Evolutionary conservation across 2,329 filamentous ascomycete genomes (phyloP).

Genomic region (Aspergillus transmontanensis): DNA sequence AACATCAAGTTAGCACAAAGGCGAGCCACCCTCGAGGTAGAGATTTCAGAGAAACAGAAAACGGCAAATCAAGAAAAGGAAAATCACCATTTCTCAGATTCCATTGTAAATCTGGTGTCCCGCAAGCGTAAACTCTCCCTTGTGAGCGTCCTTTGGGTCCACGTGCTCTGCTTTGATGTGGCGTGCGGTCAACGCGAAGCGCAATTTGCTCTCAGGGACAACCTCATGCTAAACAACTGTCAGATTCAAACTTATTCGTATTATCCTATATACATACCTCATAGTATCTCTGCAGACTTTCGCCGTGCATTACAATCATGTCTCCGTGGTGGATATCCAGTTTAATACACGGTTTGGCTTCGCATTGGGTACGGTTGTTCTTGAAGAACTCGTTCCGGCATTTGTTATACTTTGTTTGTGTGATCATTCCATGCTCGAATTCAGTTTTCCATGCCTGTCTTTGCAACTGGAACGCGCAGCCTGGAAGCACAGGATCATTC

Average conservation of each 20-base stretch:
- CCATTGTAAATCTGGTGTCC: slow-evolving; percentile 35
- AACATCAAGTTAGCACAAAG: background rate
- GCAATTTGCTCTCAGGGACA: slow-evolving; percentile 31
- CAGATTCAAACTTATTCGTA: background rate
- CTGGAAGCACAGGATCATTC: slow-evolving; percentile 35
- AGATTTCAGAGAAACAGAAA: background rate
- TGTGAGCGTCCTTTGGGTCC: slow-evolving; percentile 23
- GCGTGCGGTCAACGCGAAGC: slow-evolving; percentile 41
- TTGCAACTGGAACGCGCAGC: slow-evolving; percentile 29
- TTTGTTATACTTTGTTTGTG: slow-evolving; percentile 23
- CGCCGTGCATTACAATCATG: slow-evolving; percentile 61
- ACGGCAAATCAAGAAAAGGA: background rate
- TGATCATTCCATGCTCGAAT: slow-evolving; percentile 23
- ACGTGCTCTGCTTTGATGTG: slow-evolving; percentile 32
- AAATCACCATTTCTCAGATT: slow-evolving; percentile 17
- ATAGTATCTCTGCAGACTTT: slow-evolving; percentile 56
- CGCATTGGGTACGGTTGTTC: slow-evolving; percentile 23
- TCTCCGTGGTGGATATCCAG: slow-evolving; percentile 59
- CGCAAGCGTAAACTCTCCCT: slow-evolving; percentile 30
- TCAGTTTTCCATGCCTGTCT: slow-evolving; percentile 28
- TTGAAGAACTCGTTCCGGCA: slow-evolving; percentile 30
- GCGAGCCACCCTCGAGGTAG: background rate
- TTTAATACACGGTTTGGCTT: slow-evolving; percentile 38
- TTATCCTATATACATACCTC: slow-evolving; percentile 40
- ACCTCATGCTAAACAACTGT: slow-evolving; percentile 32